phyloP scores from a whole-genome alignment of 371 early-diverging fungal genomes.

The Choanephora cucurbitarum region DNA sequence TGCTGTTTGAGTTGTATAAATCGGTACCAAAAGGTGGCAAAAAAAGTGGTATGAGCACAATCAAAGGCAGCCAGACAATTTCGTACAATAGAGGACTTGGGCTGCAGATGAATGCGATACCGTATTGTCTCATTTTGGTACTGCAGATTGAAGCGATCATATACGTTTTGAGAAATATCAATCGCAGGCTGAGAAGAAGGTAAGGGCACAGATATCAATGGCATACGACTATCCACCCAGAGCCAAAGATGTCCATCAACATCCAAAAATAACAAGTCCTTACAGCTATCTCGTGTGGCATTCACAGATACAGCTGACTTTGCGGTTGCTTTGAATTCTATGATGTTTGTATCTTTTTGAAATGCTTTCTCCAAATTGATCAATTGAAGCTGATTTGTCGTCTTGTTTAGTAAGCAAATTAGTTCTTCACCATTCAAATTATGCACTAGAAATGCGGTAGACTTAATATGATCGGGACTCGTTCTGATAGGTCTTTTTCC shows the following conservation, averaged over 20 bases:
- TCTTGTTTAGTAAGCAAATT: constrained; percentile 40
- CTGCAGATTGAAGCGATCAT: constrained; percentile 45
- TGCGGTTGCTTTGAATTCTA: constrained; percentile 34
- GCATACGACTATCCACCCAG: constrained; percentile 9
- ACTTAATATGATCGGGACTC: constrained; percentile 1
- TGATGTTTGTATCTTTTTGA: constrained; percentile 6
- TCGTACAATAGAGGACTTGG: constrained; percentile 44
- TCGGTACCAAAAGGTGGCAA: constrained; percentile 15
- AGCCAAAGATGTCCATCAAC: constrained; percentile 5
- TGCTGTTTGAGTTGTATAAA: constrained; percentile 10
- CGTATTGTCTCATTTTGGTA: constrained; percentile 34
- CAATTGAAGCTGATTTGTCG: constrained; percentile 10
- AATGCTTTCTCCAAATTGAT: constrained; percentile 13
- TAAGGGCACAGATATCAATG: background rate
- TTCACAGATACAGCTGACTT: constrained; percentile 38
- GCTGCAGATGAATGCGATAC: constrained; percentile 34
- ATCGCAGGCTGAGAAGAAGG: background rate
- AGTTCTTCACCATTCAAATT: constrained; percentile 29
- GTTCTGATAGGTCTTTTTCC: constrained; percentile 9
- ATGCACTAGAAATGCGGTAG: constrained; percentile 32
- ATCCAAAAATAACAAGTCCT: constrained; percentile 42
- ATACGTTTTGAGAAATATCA: constrained; percentile 35
- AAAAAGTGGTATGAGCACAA: constrained; percentile 43
- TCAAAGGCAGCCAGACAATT: constrained; percentile 49
- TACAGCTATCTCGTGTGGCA: constrained; percentile 41